These are phyloP conservation scores for Volutella citrinella DNA, from an alignment of 2,329 filamentous ascomycete genomes.

Conservation along the genomic window DNA sequence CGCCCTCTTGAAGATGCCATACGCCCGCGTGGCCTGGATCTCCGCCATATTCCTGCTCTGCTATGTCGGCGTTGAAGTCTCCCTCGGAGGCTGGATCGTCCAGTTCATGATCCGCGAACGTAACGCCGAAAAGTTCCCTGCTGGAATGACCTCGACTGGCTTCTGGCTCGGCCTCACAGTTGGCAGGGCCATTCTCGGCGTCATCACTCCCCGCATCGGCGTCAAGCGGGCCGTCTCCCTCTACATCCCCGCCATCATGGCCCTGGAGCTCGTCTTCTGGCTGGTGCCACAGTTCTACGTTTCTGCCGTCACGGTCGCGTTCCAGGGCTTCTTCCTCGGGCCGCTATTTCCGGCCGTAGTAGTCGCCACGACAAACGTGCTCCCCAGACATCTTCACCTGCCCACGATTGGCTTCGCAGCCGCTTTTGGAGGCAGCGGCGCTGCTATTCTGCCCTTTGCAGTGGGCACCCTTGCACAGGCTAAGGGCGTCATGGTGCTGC, in stretches of 20 bases:
- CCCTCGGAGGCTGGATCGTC: conserved; percentile 78
- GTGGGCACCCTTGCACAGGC: conserved; percentile 63
- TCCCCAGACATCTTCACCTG: conserved; percentile 74
- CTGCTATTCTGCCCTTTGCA: conserved; percentile 63
- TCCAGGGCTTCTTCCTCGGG: conserved; percentile 78
- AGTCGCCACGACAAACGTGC: conserved; percentile 64
- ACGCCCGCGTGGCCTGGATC: conserved; percentile 62
- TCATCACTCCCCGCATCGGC: conserved; percentile 68
- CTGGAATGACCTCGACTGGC: conserved; percentile 72
- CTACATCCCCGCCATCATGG: conserved; percentile 65
- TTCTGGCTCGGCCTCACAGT: conserved; percentile 80
- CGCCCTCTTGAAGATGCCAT: conserved; percentile 39
- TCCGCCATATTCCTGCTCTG: conserved; percentile 68
- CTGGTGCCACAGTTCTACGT: conserved; percentile 75
- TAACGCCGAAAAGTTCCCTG: conserved; percentile 62
- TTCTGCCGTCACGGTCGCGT: conserved; percentile 65
- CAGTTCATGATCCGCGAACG: conserved; percentile 79
- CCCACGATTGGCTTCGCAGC: conserved; percentile 74
- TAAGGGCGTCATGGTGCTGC: conserved; percentile 53
- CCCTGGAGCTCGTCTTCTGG: conserved; percentile 73
- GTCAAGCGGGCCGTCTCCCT: conserved; percentile 60
- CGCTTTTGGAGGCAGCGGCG: conserved; percentile 71
- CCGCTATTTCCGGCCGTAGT: conserved; percentile 74
- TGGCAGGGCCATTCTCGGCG: conserved; percentile 67
- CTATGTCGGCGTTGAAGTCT: conserved; percentile 75